Evolutionary conservation across 2,329 filamentous ascomycete genomes (phyloP), one percentile per base, ranked within the genome.

Genomic region (Aspergillus ochraceoroseus): DNA sequence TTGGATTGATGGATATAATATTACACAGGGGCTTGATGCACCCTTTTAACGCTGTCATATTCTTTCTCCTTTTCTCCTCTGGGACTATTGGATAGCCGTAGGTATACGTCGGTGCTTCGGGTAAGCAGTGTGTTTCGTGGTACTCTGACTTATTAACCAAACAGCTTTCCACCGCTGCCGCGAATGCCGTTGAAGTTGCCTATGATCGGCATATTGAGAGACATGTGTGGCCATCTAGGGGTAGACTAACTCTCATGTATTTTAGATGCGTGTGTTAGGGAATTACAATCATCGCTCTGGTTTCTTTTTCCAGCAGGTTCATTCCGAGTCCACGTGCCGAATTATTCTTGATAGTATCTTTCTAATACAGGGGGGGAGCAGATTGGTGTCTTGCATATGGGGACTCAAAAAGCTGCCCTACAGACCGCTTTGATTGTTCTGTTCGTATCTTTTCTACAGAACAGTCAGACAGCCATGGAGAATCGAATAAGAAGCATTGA

Each of bases 1-100:
- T 22, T 32, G 25, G 30, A 38, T 31, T 25, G 9, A 34, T 38
- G 34, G 23, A 43, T 34, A 38, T 43, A 38, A 7, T 13, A 20
- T 5, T 7, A 31, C 31, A 34, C 7, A n/a, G n/a, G 32, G 27
- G 32, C 13, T 19, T 36, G n/a, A 23, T 27, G 7, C 11, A 29
- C 26, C 22, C 29, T 13, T 15, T 22, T 39, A 32, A 15, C 15
- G 22, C 13, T 31, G 23, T 29, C 20, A n/a, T 14, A 20, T 15
- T 26, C 12, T 8, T 4, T 18, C 25, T 22, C 15, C 15, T 13
- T 23, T 19, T 28, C 17, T 22, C 27, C 11, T n/a, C 13, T 26
- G 17, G 20, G 23, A 18, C 18, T 12, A 15, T 12, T 20, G n/a
- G n/a, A n/a, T n/a, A n/a, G n/a, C n/a, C n/a, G n/a, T n/a, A n/a